These are phyloP conservation scores for Neotropicomus parvogracilis DNA, from an alignment of 1,284 basidiomycete species.

Conservation along the genomic window DNA sequence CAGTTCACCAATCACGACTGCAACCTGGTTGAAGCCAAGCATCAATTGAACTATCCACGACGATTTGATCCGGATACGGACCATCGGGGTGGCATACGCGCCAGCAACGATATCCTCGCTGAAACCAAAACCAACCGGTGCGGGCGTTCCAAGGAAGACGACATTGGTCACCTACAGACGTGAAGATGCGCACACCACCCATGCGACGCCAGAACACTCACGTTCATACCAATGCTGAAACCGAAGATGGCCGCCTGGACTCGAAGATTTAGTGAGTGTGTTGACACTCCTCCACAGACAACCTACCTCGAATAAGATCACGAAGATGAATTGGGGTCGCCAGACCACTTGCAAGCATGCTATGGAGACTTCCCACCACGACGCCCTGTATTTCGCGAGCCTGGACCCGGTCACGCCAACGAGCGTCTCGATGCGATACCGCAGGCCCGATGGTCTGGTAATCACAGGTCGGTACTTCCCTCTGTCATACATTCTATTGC, in stretches of 20 bases:
- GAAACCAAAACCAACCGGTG: constrained; percentile 59
- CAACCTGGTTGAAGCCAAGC: constrained; percentile 43
- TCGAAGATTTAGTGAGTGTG: not conserved
- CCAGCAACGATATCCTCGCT: constrained; percentile 51
- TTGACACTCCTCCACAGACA: not conserved
- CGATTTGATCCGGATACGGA: constrained; percentile 26
- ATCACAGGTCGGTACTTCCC: constrained; percentile 50
- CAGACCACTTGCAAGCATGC: constrained; percentile 56
- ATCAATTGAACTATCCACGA: not conserved
- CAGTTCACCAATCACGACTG: constrained; percentile 65
- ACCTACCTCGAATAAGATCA: constrained; percentile 57
- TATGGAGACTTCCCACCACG: constrained; percentile 47
- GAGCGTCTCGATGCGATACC: constrained; percentile 58
- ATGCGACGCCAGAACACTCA: constrained; percentile 30
- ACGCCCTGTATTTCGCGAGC: constrained; percentile 58
- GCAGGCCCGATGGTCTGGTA: constrained; percentile 43
- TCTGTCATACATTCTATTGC: constrained; percentile 62
- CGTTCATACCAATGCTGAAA: constrained; percentile 71
- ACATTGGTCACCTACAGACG: constrained; percentile 57
- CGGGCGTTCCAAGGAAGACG: constrained; percentile 60
- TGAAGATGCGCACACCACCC: not conserved
- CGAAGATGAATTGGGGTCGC: constrained; percentile 58
- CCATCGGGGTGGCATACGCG: constrained; percentile 62
- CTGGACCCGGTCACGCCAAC: constrained; percentile 61
- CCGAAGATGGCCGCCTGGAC: constrained; percentile 57